These are phyloP conservation scores for Actinomucor elegans DNA, from an alignment of 371 early-diverging fungal species.

Conservation along the genomic window DNA sequence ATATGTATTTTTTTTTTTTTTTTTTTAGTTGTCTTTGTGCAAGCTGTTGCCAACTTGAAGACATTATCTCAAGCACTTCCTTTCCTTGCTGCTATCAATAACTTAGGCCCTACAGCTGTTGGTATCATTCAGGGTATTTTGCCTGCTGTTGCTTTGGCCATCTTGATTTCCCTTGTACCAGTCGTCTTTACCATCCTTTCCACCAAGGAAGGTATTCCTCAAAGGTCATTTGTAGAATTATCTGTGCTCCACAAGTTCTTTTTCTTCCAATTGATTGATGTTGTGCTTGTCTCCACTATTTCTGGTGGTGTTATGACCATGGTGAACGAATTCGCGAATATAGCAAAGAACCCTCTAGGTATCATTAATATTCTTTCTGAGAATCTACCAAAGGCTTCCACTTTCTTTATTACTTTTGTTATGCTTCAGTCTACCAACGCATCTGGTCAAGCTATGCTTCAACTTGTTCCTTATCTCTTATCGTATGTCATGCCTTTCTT, in stretches of 20 bases:
- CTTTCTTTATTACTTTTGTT: slow-evolving; percentile 83
- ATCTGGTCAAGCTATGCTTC: slow-evolving; percentile 67
- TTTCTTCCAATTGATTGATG: slow-evolving; percentile 81
- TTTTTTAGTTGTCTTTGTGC: slow-evolving; percentile 64
- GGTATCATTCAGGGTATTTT: slow-evolving; percentile 81
- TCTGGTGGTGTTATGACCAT: slow-evolving; percentile 64
- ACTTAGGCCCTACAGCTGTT: slow-evolving; percentile 33
- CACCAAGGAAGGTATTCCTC: slow-evolving; percentile 68
- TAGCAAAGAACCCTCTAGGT: slow-evolving; percentile 47
- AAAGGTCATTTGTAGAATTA: slow-evolving; percentile 61
- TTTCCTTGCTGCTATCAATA: slow-evolving; percentile 43
- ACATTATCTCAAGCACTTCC: slow-evolving; percentile 51
- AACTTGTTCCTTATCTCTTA: slow-evolving; percentile 63
- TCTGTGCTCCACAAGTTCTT: slow-evolving; percentile 69
- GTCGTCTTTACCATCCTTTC: slow-evolving; percentile 67
- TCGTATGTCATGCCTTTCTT: slow-evolving; percentile 66
- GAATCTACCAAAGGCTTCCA: slow-evolving; percentile 68
- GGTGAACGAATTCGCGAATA: slow-evolving; percentile 12
- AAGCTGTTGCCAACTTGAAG: slow-evolving; percentile 63
- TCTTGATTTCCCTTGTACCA: slow-evolving; percentile 74
- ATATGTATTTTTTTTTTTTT: no score
- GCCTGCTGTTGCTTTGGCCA: slow-evolving; percentile 70
- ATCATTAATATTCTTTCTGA: slow-evolving; percentile 54
- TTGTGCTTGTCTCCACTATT: slow-evolving; percentile 77
- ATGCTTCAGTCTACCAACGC: slow-evolving; percentile 71